Evolutionary conservation across 139 green algal species (phyloP).

Genomic region (Astrephomene gubernaculifera): DNA sequence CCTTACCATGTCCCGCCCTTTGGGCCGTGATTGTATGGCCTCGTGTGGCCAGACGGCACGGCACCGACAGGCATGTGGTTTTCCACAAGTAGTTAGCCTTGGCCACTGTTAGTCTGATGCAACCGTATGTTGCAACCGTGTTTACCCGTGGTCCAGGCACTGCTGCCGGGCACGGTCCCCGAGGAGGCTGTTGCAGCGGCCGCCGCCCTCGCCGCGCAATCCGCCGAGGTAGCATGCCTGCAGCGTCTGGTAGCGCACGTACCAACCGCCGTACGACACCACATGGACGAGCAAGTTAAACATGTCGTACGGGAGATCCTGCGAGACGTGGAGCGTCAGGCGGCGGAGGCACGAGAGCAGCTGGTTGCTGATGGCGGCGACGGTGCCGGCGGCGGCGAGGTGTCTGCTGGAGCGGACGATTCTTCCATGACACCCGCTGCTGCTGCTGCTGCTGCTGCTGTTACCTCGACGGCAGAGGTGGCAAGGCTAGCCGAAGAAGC

Average conservation of each 20-base stretch:
- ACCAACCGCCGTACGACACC: slow-evolving; percentile 12
- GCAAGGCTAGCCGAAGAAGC: not conserved
- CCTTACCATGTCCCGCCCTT: too few relatives aligned
- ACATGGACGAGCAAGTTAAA: slow-evolving; percentile 26
- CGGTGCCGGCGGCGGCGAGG: not conserved
- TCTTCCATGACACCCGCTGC: too few relatives aligned
- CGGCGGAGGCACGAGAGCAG: not conserved
- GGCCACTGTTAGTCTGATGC: too few relatives aligned
- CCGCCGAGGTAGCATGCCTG: slow-evolving; percentile 27
- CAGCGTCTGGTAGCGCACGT: slow-evolving; percentile 41
- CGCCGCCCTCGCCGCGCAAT: slow-evolving; percentile 5
- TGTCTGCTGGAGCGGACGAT: not conserved
- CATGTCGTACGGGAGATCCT: slow-evolving; percentile 28
- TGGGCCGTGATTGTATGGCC: too few relatives aligned
- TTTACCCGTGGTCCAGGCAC: not conserved
- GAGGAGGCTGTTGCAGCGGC: slow-evolving; percentile 38
- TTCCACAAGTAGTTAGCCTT: too few relatives aligned
- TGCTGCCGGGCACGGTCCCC: slow-evolving; percentile 38
- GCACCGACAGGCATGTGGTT: too few relatives aligned
- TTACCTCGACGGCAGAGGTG: too few relatives aligned
- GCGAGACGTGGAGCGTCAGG: slow-evolving; percentile 24
- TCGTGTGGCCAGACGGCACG: too few relatives aligned
- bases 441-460: too few relatives aligned
- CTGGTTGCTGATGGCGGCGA: too few relatives aligned
- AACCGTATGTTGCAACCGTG: too few relatives aligned